Percentiles rank a stretch among this genome's conserved stretches.
Conservation (phyloP, 352 stramenopile genomes). For the Phytophthora hibernalis region DNA sequence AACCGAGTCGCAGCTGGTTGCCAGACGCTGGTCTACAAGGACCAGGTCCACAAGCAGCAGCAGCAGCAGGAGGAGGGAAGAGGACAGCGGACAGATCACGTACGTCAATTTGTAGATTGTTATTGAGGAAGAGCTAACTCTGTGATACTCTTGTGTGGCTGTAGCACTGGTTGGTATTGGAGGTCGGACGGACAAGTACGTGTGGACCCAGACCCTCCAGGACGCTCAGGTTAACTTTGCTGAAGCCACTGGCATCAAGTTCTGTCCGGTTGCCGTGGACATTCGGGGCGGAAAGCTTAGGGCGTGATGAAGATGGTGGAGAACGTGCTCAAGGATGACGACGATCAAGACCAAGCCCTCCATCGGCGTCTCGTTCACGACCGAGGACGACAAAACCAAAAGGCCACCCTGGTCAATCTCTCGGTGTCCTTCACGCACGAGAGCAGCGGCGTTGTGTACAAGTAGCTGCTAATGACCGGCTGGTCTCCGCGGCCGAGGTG, state of each 20-base stretch:
- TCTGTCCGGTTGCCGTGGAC: conserved; percentile 91
- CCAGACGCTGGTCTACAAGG: conserved; percentile 85
- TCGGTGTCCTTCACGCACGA: conserved; percentile 74
- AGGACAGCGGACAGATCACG: conserved; percentile 68
- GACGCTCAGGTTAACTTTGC: conserved; percentile 94
- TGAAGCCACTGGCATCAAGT: conserved; percentile 94
- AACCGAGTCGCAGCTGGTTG: conserved; percentile 72
- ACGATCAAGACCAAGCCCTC: conserved; percentile 90
- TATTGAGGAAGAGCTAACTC: conserved; percentile 4
- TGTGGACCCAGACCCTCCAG: conserved; percentile 98
- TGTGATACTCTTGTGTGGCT: conserved; percentile 18
- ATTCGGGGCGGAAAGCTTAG: conserved; percentile 93
- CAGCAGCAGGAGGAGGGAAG: conserved; percentile 81
- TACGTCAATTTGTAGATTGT: conserved; percentile 35
- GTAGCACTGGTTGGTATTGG: conserved; percentile 93
- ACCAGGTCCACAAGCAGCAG: conserved; percentile 78
- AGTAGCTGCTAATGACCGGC: conserved; percentile 89
- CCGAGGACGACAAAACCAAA: conserved; percentile 85
- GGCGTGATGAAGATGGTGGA: conserved; percentile 90
- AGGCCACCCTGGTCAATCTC: conserved; percentile 87
- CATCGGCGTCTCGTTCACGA: conserved; percentile 89
- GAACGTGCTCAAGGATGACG: conserved; percentile 90
- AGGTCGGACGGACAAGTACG: conserved; percentile 93
- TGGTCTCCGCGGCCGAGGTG: conserved; percentile 81
- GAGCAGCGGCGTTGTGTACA: conserved; percentile 71